phyloP scores from a whole-genome alignment of 2,329 filamentous ascomycete species.

The Tolypocladium inflatum region DNA sequence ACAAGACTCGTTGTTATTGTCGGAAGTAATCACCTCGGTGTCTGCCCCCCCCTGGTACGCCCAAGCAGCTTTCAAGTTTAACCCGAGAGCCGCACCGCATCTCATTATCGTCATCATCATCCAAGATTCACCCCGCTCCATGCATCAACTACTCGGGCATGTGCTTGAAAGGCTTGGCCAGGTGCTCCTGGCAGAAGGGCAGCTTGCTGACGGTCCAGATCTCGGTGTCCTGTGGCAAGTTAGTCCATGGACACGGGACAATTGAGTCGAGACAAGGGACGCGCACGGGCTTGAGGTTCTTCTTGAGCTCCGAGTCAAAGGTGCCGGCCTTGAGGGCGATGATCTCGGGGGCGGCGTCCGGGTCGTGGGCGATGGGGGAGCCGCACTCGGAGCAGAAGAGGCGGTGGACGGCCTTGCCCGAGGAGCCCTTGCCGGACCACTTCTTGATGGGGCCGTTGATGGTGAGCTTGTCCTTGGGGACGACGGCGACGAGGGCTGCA shows the following conservation, averaged over 20 bases:
- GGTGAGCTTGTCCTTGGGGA: conserved; percentile 55
- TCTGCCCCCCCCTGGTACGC: not conserved
- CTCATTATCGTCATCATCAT: not conserved
- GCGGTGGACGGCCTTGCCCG: conserved; percentile 55
- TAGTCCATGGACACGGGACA: conserved; percentile 1
- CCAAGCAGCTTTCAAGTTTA: not conserved
- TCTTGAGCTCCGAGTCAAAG: conserved; percentile 54
- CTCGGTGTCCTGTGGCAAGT: conserved; percentile 46
- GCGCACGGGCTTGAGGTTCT: conserved; percentile 54
- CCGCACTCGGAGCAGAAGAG: conserved; percentile 63
- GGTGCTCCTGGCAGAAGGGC: conserved; percentile 58
- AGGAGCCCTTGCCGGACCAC: conserved; percentile 49
- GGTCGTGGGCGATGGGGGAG: conserved; percentile 61
- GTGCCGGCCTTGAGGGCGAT: conserved; percentile 61
- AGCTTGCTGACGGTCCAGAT: conserved; percentile 63
- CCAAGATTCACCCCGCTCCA: not conserved
- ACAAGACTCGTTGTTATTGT: not conserved
- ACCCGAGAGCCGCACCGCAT: not conserved
- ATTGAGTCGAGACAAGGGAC: not conserved
- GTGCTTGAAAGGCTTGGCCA: conserved; percentile 52
- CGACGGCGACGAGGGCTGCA: conserved; percentile 55
- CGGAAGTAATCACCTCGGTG: not conserved
- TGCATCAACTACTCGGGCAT: conserved; percentile 45
- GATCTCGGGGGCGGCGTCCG: conserved; percentile 59
- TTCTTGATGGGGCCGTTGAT: conserved; percentile 57